Percentiles rank a stretch among this genome's conserved stretches.
Conservation (phyloP, 805 yeast species). For the Starmerella roubikii region DNA sequence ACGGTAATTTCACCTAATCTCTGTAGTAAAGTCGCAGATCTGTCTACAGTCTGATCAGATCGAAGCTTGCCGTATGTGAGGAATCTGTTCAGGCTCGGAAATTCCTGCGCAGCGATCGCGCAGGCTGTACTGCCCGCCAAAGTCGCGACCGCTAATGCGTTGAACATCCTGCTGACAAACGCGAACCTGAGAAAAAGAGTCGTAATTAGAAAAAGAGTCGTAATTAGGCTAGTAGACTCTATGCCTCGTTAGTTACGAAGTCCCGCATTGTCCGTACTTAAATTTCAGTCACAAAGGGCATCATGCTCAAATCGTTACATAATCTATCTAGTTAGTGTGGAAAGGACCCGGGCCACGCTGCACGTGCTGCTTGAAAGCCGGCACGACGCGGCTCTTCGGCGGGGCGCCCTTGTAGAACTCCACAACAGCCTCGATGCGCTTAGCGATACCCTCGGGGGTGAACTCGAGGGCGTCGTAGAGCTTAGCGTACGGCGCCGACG, state of each 20-base stretch:
- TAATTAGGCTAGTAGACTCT: no score
- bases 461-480: slow-evolving; percentile 77
- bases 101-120: slow-evolving; percentile 9
- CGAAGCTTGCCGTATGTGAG: slow-evolving; percentile 23
- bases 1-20: slow-evolving; percentile 18
- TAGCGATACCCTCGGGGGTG: slow-evolving; percentile 84
- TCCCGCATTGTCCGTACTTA: no score
- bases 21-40: not conserved
- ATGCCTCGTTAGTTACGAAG: no score
- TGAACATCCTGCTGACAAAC: no score
- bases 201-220: no score
- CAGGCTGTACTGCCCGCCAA: slow-evolving; percentile 5
- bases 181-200: no score
- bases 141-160: no score
- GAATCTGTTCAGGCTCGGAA: slow-evolving; percentile 15
- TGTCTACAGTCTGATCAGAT: not conserved
- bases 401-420: slow-evolving; percentile 66
- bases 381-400: slow-evolving; percentile 58
- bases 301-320: no score
- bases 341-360: slow-evolving; percentile 24
- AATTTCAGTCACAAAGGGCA: no score
- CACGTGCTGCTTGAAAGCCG: slow-evolving; percentile 19
- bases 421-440: slow-evolving; percentile 67
- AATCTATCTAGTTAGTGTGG: no score
- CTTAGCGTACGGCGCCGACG: slow-evolving; percentile 77